Base-by-base conservation (phyloP, 257 asterid species). In the Petunia secreta region DNA sequence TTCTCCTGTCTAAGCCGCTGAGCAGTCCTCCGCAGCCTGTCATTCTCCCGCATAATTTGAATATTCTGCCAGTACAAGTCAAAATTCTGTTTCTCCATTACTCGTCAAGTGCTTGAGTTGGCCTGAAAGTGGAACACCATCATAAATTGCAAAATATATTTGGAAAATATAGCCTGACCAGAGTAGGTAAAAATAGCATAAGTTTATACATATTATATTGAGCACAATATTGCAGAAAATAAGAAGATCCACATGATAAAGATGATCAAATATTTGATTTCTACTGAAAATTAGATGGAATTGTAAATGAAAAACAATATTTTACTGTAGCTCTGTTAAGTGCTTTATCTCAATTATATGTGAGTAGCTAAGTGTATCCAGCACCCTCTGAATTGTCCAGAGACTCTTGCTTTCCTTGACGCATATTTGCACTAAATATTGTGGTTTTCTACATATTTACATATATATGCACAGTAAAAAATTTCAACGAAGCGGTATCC, bases 11-110 rank as follows among this genome's bases (percentile, higher is more conserved):
- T 83, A 43, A 83, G 85, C 16, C 65, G 60, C 60, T 73, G 83
- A 13, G 85, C 85, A 57, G 75, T 79, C 83, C 79, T 83, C 80
- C 85, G 71, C 68, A 83, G 85, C 71, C 80, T 79, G 53, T 83
- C 83, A 53, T 83, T 83, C 80, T 83, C 85, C 39, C 53, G 59
- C 82, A 71, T 71, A 62, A 83, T 83, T 64, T 79, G 52, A 48
- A 81, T 78, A 74, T 83, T 83, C 48, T 80, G 76, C 64, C 80
- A 50, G 71, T 83, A 83, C 60, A 83, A 54, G 80, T 83, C 68
- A 40, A 81, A 79, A 79, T 83, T 83, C 67, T 78, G 79, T 11
- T 68, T 79, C 46, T 83, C 85, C 85, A 83, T 81, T 9, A 59
- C 80, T 74, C 25, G 25, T 25, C 62, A 55, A 55, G n/a, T 73